phyloP scores from a whole-genome alignment of 2,329 filamentous ascomycete genomes.

The Neonectria punicea region DNA sequence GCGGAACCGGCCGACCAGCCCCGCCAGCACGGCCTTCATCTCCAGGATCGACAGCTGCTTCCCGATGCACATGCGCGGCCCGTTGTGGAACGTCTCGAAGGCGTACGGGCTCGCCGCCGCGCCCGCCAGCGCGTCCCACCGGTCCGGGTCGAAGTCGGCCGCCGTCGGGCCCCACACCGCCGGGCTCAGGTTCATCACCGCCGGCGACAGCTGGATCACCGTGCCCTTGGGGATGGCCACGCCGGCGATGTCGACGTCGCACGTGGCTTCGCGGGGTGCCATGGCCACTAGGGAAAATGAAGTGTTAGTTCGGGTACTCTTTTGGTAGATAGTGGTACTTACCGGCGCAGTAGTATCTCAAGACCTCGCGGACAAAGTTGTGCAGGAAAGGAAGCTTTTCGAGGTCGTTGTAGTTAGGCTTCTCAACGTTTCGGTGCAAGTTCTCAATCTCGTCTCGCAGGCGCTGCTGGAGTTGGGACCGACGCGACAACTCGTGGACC shows the following conservation, averaged over 20 bases:
- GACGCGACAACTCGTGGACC: slow-evolving; percentile 51
- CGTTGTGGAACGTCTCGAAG: slow-evolving; percentile 51
- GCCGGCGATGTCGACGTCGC: slow-evolving; percentile 50
- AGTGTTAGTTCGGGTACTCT: slow-evolving; percentile 6
- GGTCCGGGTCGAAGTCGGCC: slow-evolving; percentile 49
- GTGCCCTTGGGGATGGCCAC: slow-evolving; percentile 52
- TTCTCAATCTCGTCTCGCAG: slow-evolving; percentile 51
- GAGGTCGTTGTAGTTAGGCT: slow-evolving; percentile 35
- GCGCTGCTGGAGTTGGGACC: slow-evolving; percentile 50
- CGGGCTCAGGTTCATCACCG: slow-evolving; percentile 49
- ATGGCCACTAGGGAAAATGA: slow-evolving; percentile 42
- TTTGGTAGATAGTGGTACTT: neutral
- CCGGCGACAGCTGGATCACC: slow-evolving; percentile 49
- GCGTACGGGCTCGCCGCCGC: slow-evolving; percentile 44
- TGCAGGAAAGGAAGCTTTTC: slow-evolving; percentile 51
- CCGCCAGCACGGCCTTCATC: slow-evolving; percentile 50
- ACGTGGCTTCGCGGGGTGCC: slow-evolving; percentile 46
- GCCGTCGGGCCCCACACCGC: slow-evolving; percentile 51
- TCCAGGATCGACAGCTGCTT: slow-evolving; percentile 49
- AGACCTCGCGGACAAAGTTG: slow-evolving; percentile 56
- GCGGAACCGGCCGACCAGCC: slow-evolving; percentile 46
- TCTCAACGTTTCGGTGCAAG: slow-evolving; percentile 23
- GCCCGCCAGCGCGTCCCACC: slow-evolving; percentile 48
- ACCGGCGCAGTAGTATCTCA: slow-evolving; percentile 55
- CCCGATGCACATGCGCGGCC: slow-evolving; percentile 52